Evolutionary conservation across 129 eudicot species (phyloP), one percentile per base, ranked within the genome.

Genomic region (Smallanthus sonchifolius): DNA sequence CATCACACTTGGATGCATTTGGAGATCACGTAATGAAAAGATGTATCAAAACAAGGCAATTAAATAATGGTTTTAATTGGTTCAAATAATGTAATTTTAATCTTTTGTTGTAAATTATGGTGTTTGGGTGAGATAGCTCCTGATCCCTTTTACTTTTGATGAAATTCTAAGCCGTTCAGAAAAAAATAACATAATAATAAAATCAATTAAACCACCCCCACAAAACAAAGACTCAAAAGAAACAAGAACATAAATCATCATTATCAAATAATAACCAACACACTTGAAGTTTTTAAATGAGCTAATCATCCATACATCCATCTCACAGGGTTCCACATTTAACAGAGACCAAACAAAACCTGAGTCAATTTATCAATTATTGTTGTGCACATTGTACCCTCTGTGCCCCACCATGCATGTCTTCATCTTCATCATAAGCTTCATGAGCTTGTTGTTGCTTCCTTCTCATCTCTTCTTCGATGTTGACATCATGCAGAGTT

Each of bases 331-430:
- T 45, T 45, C 42, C 51, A 45, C 51, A 45, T 10, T 45, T 45
- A 45, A 24, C 6, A 56, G 13, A 56, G 3, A 61, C 67, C 20
- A 32, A 32, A 61, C 67, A 61, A 61, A 59, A 35, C 7, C 24
- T 14, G 67, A 35, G 34, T 14, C 20, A 61, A 57, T 45, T 11
- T 45, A 45, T 13, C n/a, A 10, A 45, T 85, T 60, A 90, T 48
- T 90, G 96, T 10, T 90, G 96, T 13, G 92, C 92, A 57, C 90
- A 90, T 60, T 90, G 96, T 45, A 90, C 96, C 61, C 96, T 83
- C 75, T 87, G 92, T 0, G 90, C 88, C 1, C 96, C 96, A 37
- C 92, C 92, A 4, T 30, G 87, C 96, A 87, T 90, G 30, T 87
- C 96, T 3, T 89, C 96, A 48, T 89, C 96, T 78, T 90, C 96